Percentiles rank a stretch among this genome's conserved stretches.
These are phyloP conservation scores for Chalaropsis ovoidea DNA, from an alignment of 2,329 filamentous ascomycete species.

Conservation along the genomic window DNA sequence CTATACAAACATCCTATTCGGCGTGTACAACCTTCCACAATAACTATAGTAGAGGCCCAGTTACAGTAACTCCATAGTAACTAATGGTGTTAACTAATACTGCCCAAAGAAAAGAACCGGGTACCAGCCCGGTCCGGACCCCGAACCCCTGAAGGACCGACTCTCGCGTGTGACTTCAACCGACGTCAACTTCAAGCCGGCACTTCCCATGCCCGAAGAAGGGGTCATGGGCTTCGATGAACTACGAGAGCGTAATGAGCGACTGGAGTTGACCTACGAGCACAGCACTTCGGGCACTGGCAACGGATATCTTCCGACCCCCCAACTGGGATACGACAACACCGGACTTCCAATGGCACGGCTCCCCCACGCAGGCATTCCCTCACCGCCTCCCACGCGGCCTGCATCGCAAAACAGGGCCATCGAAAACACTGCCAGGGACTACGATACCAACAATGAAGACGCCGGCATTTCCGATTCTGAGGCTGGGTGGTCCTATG, in stretches of 20 bases:
- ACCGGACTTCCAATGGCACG: conserved; percentile 23
- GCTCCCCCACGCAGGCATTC: conserved; percentile 22
- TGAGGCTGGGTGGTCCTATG: neutral
- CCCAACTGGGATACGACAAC: conserved; percentile 22
- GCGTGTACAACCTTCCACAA: no score
- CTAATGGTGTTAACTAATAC: no score
- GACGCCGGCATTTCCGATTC: neutral
- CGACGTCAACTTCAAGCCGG: conserved; percentile 22
- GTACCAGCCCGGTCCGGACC: conserved; percentile 19
- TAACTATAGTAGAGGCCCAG: no score
- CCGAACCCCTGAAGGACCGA: conserved; percentile 20
- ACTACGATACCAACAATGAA: conserved; percentile 4
- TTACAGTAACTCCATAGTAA: no score
- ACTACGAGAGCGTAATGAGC: conserved; percentile 23
- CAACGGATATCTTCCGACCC: neutral
- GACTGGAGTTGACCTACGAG: conserved; percentile 4
- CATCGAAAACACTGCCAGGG: neutral
- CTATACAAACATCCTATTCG: neutral
- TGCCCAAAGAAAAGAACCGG: no score
- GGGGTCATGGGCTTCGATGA: conserved; percentile 24
- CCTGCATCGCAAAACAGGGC: conserved; percentile 21
- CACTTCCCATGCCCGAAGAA: conserved; percentile 23
- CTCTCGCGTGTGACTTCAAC: conserved; percentile 19
- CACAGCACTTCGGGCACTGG: neutral
- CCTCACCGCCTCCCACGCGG: conserved; percentile 20